Conservation (phyloP, 2,329 filamentous ascomycete genomes). For the Talaromyces verruculosus region DNA sequence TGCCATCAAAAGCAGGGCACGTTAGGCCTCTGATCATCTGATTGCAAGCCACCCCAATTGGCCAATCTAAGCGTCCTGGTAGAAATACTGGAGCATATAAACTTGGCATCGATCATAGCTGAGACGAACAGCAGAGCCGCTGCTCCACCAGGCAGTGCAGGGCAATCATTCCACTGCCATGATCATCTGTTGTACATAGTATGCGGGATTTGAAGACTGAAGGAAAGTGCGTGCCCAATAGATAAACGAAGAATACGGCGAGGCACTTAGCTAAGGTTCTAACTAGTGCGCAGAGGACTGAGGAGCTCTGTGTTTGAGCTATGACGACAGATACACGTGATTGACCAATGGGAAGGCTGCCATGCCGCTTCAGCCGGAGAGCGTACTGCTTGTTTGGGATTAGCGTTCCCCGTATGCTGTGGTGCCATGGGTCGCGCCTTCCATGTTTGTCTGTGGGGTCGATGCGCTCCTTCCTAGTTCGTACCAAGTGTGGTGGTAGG, state of each 20-base stretch:
- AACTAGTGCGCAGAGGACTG: too few relatives aligned
- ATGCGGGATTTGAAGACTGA: conserved; percentile 4
- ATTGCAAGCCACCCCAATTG: not conserved
- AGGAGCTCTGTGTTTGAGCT: not conserved
- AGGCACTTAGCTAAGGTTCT: not conserved
- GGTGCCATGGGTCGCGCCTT: not conserved
- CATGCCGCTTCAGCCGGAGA: conserved; percentile 9
- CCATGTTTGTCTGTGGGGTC: conserved; percentile 1
- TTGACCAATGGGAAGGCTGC: not conserved
- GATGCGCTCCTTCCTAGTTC: not conserved
- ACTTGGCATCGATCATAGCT: conserved; percentile 5
- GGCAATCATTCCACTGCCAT: not conserved
- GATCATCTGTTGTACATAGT: not conserved
- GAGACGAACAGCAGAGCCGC: not conserved
- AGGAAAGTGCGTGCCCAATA: not conserved
- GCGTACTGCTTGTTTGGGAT: not conserved
- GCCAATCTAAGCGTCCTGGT: not conserved
- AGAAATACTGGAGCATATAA: not conserved
- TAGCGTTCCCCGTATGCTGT: not conserved
- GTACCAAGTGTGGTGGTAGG: not conserved
- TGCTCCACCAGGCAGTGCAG: conserved; percentile 7
- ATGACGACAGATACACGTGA: not conserved
- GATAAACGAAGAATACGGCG: not conserved
- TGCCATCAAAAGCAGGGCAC: not conserved
- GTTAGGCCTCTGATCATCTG: not conserved